Evolutionary conservation across 305 asterid genomes (phyloP).

Genomic region (Petunia hybrid): DNA sequence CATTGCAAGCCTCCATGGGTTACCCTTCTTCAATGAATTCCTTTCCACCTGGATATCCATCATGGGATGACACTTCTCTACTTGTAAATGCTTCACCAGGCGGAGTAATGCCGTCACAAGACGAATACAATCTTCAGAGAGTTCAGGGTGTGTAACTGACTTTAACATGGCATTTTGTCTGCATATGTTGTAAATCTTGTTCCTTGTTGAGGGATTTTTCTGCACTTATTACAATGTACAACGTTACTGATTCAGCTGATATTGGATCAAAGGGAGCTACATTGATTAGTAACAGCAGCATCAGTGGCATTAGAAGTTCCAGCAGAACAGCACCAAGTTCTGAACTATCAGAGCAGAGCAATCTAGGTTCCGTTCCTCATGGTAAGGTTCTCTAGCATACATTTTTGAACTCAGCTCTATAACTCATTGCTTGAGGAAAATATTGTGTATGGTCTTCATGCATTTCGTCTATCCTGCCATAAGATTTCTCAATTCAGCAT

Average conservation of each 20-base stretch:
- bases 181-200: background rate
- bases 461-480: background rate
- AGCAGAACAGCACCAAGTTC: conserved; percentile 51
- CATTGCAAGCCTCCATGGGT: conserved; percentile 70
- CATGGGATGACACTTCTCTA: conserved; percentile 80
- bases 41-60: conserved; percentile 62
- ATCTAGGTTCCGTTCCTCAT: conserved; percentile 59
- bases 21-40: conserved; percentile 68
- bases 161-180: conserved; percentile 3
- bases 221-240: conserved; percentile 50
- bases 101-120: conserved; percentile 64
- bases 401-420: background rate
- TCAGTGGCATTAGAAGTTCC: conserved; percentile 61
- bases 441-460: background rate
- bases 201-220: conserved; percentile 31
- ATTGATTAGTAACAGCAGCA: conserved; percentile 54
- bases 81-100: conserved; percentile 52
- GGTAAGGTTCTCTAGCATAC: conserved; percentile 50
- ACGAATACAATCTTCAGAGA: conserved; percentile 62
- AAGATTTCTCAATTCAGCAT: background rate
- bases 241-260: conserved; percentile 77
- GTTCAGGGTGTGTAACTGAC: conserved; percentile 60
- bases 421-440: background rate
- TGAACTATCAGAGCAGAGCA: conserved; percentile 53
- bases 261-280: conserved; percentile 67